These are phyloP conservation scores for Xylogone sp. DNA, from an alignment of 2,329 filamentous ascomycete genomes.

Conservation along the genomic window DNA sequence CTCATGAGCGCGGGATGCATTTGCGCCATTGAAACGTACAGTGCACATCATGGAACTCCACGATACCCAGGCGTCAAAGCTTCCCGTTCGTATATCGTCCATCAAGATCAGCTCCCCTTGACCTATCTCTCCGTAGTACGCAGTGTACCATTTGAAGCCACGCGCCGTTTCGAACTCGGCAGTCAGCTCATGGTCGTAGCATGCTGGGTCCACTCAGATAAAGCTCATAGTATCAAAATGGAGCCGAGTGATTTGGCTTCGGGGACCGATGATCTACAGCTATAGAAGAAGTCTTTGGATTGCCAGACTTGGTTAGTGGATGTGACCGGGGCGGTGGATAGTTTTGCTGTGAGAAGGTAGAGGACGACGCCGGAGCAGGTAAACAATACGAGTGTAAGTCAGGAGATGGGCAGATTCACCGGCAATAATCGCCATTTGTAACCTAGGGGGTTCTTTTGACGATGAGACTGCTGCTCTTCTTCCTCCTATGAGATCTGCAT, in stretches of 20 bases:
- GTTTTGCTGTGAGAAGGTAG: no score
- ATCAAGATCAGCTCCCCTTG: background rate
- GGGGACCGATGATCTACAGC: constrained; percentile 2
- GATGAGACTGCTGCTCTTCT: no score
- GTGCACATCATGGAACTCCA: constrained; percentile 2
- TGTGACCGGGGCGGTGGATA: no score
- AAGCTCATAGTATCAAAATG: constrained; percentile 5
- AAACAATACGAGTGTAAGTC: no score
- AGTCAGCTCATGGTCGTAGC: constrained; percentile 4
- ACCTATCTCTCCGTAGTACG: background rate
- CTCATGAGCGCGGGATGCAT: constrained; percentile 1
- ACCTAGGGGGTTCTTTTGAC: no score
- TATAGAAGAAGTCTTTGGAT: constrained; percentile 16
- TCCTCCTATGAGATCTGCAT: no score
- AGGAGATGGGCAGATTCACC: no score
- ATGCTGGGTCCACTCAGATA: constrained; percentile 2
- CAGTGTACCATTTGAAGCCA: background rate
- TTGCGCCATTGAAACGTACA: background rate
- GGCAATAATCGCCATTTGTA: no score
- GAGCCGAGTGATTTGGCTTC: constrained; percentile 4
- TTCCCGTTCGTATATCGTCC: background rate
- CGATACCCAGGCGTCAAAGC: background rate
- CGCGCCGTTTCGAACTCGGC: background rate
- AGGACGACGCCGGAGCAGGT: no score
- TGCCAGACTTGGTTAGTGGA: no score